Evolutionary conservation across 2,329 filamentous ascomycete species (phyloP), one percentile per base, ranked within the genome.

Genomic region (Aspergillus sp.): DNA sequence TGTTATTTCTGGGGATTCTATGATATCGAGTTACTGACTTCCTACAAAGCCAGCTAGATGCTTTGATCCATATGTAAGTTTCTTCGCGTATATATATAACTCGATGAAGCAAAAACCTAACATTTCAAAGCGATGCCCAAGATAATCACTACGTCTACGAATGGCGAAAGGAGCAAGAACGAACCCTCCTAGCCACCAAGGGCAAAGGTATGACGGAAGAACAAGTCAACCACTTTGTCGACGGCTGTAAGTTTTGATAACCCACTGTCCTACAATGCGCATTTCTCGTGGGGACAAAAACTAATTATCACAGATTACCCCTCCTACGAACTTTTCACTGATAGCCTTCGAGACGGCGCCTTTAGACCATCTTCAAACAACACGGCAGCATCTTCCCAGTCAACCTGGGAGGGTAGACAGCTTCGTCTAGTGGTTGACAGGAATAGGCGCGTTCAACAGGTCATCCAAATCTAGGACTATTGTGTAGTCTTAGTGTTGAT

Each of bases 81-180:
- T 33, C 12, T 13, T 33, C 12, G 32, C 37, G 13, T 30, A 28
- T 39, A 7, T 11, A 36, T 13, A 29, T 13, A 11, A n/a, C 6
- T 19, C 28, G 19, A 19, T 19, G 19, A 19, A 19, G 19, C 19
- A 19, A 19, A 19, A 19, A 19, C 19, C 19, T 19, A 19, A 19
- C 19, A 19, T 19, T 19, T 4, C 19, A 19, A 37, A 76, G 72
- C 43, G 83, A 95, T 58, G 86, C 90, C 5, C 78, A 86, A 54
- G 73, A 93, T 52, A 75, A 81, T 5, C 72, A 74, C 40, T 90
- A 82, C 59, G 90, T 95, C 41, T 95, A 95, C 57, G 78, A 77
- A 48, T 95, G 90, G 90, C 81, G 90, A 10, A 71, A 83, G 54
- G 75, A 95, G 68, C 88, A 95, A 67, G 90, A 95, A 67, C 77